A percentile compares a stretch with the other conserved stretches of the same genome.
Evolutionary conservation across 2,329 filamentous ascomycete species (phyloP).

Genomic region (Polytolypa hystricis): DNA sequence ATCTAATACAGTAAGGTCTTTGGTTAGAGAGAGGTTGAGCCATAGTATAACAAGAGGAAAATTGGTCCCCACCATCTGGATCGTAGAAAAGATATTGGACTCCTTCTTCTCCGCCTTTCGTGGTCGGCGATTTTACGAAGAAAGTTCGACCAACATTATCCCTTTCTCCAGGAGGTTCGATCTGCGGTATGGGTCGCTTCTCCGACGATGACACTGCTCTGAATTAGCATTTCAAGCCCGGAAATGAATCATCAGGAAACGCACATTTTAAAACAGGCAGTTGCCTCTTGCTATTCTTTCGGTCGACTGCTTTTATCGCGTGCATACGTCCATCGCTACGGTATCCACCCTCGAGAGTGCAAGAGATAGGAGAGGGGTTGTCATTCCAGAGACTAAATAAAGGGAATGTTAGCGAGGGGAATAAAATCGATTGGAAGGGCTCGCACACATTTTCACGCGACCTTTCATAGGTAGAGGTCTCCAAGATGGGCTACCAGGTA

Average conservation of each 20-base stretch:
- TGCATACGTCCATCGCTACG: conserved; percentile 1
- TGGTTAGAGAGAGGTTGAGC: neutral
- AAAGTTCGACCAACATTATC: conserved; percentile 9
- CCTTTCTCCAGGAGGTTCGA: conserved; percentile 8
- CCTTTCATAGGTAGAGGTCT: too few relatives aligned
- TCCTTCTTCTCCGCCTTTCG: conserved; percentile 8
- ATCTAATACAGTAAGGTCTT: conserved; percentile 2
- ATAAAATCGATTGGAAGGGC: too few relatives aligned
- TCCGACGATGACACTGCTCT: conserved; percentile 7
- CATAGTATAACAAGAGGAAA: too few relatives aligned
- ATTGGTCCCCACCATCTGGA: conserved; percentile 3
- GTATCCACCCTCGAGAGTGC: conserved; percentile 6
- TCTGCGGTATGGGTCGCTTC: conserved; percentile 10
- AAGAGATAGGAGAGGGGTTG: conserved; percentile 1
- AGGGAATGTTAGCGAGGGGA: neutral
- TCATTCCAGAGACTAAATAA: neutral
- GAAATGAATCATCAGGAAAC: neutral
- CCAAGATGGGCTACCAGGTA: too few relatives aligned
- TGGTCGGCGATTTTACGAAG: conserved; percentile 9
- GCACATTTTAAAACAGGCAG: neutral
- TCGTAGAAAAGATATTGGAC: conserved; percentile 10
- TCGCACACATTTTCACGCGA: too few relatives aligned
- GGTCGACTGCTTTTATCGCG: conserved; percentile 6
- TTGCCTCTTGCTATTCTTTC: neutral
- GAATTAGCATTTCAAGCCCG: neutral